Evolutionary conservation across 2,329 filamentous ascomycete genomes (phyloP), one percentile per base, ranked within the genome.

Genomic region (Phialemonium atrogriseum): DNA sequence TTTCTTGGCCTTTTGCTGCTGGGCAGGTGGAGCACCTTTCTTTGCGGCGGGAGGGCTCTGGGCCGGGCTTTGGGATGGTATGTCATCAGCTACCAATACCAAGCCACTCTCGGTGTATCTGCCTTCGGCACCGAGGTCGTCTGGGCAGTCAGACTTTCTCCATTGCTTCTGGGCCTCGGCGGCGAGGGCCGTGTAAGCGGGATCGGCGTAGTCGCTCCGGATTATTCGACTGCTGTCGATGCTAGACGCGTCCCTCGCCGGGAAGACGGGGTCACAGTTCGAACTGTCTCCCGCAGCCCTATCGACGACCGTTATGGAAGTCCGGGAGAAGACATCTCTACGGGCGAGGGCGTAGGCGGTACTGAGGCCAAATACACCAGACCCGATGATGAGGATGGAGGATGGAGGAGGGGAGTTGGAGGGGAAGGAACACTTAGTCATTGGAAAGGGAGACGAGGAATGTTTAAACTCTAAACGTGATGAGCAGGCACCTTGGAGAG

Each of bases 181-280:
- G 13, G 80, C 86, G 27, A 96, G 74, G 11, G 66, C 61, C 5
- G 85, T 73, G 57, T 96, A 96, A 14, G 78, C 72, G 0, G 73
- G 62, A 49, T 89, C 78, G 5, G 84, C 79, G 51, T 96, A 96
- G 65, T 96, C 89, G 30, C 73, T 60, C 35, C 77, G 68, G 41
- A 81, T 66, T 44, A 80, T 77, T 42, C 77, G 70, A 10, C 74
- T 79, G 4, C 65, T 66, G 56, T 81, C 77, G 47, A 79, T 67
- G 41, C 70, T 76, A 30, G 74, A 68, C 35, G 67, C 66, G 46
- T 81, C 74, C 25, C 64, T 58, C 6, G 73, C 64, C 2, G 76
- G 76, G 47, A 80, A 78, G 22, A 79, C 68, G 16, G 21, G 13
- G 16, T 38, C 41, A 2, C 37, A 27, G 17, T 44, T 30, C 11